Base-by-base conservation (phyloP, 768 basidiomycete species). In the Kockovaella imperatae region DNA sequence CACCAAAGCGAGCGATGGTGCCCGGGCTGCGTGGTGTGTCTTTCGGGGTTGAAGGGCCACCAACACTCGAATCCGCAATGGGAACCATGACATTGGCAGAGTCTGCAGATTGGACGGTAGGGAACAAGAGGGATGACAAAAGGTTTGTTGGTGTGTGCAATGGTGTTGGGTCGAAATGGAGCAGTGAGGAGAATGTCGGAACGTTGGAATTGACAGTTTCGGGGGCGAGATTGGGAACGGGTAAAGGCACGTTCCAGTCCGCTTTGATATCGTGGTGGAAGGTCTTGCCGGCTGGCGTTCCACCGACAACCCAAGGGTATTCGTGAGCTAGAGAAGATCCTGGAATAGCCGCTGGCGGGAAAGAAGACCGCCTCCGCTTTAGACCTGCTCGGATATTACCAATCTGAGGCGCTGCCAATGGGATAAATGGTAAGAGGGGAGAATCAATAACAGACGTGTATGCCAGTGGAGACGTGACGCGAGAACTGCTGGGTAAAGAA, bases 221-320 rank as follows among this genome's bases (percentile, higher is more conserved):
- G 3, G 36, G 31, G 28, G 42, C 43, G 17, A 34, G 25, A 7
- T 24, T 40, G 13, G 54, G 55, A 41, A 63, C 57, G 20, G 44
- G 52, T 20, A 63, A 44, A n/a, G 59, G 43, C 23, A 52, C 53
- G 3, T 63, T 55, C 61, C 61, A 63, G 18, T 36, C 58, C 24
- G 57, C 30, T 10, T 25, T 18, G 7, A 6, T 10, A 11, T 13
- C 11, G 26, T 35, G 39, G 24, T 57, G 51, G n/a, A 53, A 41
- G 20, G 36, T 31, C 5, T 49, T 49, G n/a, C 44, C 52, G 11
- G 29, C 35, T 23, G 56, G 50, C 14, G 54, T 51, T 4, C 51
- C 48, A 15, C 57, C 47, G 32, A 54, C 28, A 2, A 47, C 42
- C 46, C 50, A 58, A 28, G 47, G 47, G 34, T 49, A 18, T 40